phyloP scores from a whole-genome alignment of 2,329 filamentous ascomycete species.

The Claviceps pazoutovae region DNA sequence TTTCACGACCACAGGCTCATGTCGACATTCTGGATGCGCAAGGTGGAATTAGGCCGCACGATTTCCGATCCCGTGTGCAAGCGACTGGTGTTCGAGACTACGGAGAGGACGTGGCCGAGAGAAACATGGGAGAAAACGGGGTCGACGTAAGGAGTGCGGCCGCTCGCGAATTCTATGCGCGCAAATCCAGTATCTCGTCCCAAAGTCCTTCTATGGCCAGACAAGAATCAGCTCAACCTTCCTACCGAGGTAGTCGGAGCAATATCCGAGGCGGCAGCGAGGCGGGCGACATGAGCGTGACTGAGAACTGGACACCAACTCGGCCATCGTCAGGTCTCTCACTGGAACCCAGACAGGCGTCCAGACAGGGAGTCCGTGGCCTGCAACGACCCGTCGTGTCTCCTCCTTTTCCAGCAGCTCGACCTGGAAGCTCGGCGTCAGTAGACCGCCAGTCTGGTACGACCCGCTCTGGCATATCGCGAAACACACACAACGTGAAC shows the following conservation, averaged over 20 bases:
- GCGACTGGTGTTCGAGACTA: conserved; percentile 37
- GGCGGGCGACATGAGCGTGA: background rate
- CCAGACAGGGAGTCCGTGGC: background rate
- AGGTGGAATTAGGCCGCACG: conserved; percentile 26
- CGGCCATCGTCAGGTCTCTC: background rate
- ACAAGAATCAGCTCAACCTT: background rate
- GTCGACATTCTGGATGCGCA: conserved; percentile 15
- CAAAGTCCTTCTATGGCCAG: conserved; percentile 4
- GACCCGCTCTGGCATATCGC: background rate
- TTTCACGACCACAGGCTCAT: background rate
- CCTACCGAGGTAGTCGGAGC: background rate
- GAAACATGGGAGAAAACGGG: conserved; percentile 32
- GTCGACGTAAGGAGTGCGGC: conserved; percentile 18
- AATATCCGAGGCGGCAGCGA: conserved; percentile 1
- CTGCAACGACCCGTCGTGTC: background rate
- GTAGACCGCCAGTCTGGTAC: background rate
- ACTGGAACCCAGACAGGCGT: background rate
- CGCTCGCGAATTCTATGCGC: conserved; percentile 19
- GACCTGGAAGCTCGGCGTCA: background rate
- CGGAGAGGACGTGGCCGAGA: conserved; percentile 46
- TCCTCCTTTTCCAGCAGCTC: background rate
- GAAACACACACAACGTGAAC: background rate
- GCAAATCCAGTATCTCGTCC: background rate
- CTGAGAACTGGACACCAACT: background rate
- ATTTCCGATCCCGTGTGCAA: conserved; percentile 31